Evolutionary conservation across 148 eudicot species (phyloP), one percentile per base, ranked within the genome.

Genomic region (Silene conica): DNA sequence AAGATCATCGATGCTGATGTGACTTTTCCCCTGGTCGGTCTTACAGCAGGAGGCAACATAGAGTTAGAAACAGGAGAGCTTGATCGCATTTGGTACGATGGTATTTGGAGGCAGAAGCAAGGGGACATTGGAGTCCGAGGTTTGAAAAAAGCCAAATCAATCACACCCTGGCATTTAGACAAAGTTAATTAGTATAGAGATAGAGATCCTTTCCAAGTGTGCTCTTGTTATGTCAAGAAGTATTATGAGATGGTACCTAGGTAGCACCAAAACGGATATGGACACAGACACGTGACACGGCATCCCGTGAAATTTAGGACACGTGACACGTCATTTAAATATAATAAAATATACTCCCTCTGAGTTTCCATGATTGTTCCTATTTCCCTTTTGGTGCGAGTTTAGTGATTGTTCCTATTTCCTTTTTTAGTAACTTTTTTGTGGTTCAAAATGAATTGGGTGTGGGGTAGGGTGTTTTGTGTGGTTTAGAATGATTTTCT

Each of bases 101-200:
- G 96, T 57, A 92, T 75, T 78, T 95, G 85, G 67, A 95, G 89
- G 87, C 99, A 95, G 79, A 95, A 87, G 85, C 99, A 95, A 4
- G 96, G 89, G 43, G 80, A 34, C 81, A 76, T 75, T 21, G 90
- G 84, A 45, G 80, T 70, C 69, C 99, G 92, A 62, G 92, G 87
- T 81, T 87, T 92, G 70, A 83, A 89, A 79, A 90, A 95, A 6
- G 96, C 99, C 63, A 81, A 80, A 61, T 90, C 92, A n/a, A 95
- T 75, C 23, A 92, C 81, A 71, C 99, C 99, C 99, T 95, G 86
- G 61, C 26, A 56, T 12, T 21, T 19, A 64, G 16, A 16, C 48
- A 72, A 52, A 26, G 0, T 50, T 38, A 38, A 21, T 16, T 21
- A 59, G 20, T 67, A 43, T 67, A 45, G 12, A 38, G 69, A 43